These are phyloP conservation scores for Hortaea werneckii DNA, from an alignment of 2,329 filamentous ascomycete genomes.

Conservation along the genomic window DNA sequence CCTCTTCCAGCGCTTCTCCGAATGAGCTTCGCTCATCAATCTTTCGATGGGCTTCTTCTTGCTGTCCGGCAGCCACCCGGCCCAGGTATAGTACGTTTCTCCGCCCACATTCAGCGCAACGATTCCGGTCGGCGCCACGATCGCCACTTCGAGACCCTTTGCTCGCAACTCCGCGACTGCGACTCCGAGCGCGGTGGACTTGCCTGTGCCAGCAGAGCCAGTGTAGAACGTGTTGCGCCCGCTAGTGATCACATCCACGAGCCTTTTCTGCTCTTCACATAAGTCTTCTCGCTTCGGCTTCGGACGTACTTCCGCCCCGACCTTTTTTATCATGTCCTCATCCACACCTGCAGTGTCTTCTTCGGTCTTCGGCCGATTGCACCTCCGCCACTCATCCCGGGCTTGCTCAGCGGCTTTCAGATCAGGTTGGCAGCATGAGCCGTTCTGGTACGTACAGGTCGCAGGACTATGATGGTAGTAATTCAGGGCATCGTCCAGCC, in stretches of 20 bases:
- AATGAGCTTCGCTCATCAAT: not conserved
- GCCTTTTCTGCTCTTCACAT: not conserved
- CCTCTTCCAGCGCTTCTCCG: slow-evolving; percentile 11
- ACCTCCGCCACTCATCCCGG: not conserved
- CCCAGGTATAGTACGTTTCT: slow-evolving; percentile 47
- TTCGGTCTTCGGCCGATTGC: not conserved
- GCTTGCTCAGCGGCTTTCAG: not conserved
- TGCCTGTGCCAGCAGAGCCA: slow-evolving; percentile 52
- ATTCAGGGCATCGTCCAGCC: not conserved
- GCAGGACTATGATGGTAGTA: not conserved
- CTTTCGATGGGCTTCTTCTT: slow-evolving; percentile 33
- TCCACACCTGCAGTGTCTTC: not conserved
- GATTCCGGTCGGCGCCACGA: slow-evolving; percentile 51
- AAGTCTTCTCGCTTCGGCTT: not conserved
- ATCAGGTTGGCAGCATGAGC: not conserved
- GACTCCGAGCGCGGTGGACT: slow-evolving; percentile 45
- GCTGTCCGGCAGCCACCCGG: slow-evolving; percentile 43
- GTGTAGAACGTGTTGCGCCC: slow-evolving; percentile 54
- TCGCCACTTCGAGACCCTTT: slow-evolving; percentile 32
- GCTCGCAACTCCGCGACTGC: slow-evolving; percentile 33
- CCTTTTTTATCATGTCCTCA: not conserved
- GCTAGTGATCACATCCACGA: not conserved
- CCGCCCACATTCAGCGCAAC: slow-evolving; percentile 50
- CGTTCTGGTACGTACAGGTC: not conserved
- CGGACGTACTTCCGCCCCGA: not conserved